A percentile compares a stretch with the other conserved stretches of the same genome.
Conservation (phyloP, 805 yeast genomes). For the Metschnikowia borealis region DNA sequence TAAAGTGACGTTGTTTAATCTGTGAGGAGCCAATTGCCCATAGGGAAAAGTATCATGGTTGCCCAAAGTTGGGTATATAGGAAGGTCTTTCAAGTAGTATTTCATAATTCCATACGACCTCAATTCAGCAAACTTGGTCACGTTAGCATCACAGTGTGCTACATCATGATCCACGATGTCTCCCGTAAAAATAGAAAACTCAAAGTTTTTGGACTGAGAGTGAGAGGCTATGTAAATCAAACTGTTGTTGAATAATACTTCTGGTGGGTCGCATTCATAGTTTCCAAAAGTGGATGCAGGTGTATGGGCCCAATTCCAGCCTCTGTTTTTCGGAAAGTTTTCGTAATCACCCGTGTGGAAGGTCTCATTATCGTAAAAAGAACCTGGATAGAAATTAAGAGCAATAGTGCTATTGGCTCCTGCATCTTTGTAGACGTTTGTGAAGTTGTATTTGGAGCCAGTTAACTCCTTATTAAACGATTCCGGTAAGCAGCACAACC, state of each 20-base stretch:
- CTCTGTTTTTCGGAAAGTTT: constrained; percentile 25
- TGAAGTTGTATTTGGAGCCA: constrained; percentile 25
- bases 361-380: constrained; percentile 25
- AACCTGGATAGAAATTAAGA: constrained; percentile 29
- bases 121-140: constrained; percentile 69
- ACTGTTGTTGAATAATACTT: constrained; percentile 54
- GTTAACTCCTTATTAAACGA: constrained; percentile 33
- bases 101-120: constrained; percentile 63
- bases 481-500: constrained; percentile 61
- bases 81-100: constrained; percentile 44
- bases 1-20: constrained; percentile 13
- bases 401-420: constrained; percentile 15
- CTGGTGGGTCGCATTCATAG: constrained; percentile 66
- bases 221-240: constrained; percentile 41
- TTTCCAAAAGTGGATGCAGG: constrained; percentile 63
- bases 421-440: constrained; percentile 22
- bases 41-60: constrained; percentile 74
- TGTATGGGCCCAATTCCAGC: constrained; percentile 30
- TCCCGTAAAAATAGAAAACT: constrained; percentile 68
- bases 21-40: constrained; percentile 57
- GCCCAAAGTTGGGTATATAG: constrained; percentile 62
- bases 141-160: constrained; percentile 47
- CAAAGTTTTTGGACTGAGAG: constrained; percentile 37
- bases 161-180: constrained; percentile 71
- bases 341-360: constrained; percentile 32